Evolutionary conservation across 345 rosid species (phyloP), one percentile per base, ranked within the genome.

Genomic region (Corchorus olitorius): DNA sequence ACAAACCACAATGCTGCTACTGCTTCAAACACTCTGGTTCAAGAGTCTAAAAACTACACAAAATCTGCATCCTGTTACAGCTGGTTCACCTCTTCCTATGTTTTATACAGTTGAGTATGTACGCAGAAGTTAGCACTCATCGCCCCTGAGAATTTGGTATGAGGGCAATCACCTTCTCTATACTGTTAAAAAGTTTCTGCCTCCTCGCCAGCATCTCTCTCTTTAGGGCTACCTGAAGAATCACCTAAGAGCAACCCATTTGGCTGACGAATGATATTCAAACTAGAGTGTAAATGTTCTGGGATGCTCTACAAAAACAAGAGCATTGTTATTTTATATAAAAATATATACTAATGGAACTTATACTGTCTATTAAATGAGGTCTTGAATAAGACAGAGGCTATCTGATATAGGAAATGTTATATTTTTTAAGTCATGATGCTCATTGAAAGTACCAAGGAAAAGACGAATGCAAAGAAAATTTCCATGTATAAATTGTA

Each of bases 191-290:
- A 66, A 33, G 54, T 75, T 71, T 70, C 83, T 34, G 52, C 64
- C 70, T 73, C 71, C 73, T 58, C 64, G 7, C 82, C 85, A 63
- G 49, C 56, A 56, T 53, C 75, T 73, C 76, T 84, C 17, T 49
- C 34, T 14, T 72, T 48, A 34, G 80, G 81, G 78, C 77, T 82
- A 62, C 65, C 86, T 3, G 76, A 78, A 54, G 82, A 60, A 66
- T 86, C 85, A 53, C 78, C 84, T 0, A 45, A 48, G 39, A 35
- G 52, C 4, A 67, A 77, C 11, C 75, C 87, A 63, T 84, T 84
- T 22, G 84, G 82, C 50, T 76, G 88, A 74, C 75, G 83, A 50
- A 88, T 52, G 79, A 82, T 74, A 77, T 86, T 82, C 83, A 85
- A 74, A 75, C 80, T 78, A 39, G 87, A 75, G 55, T 79, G 76